Evolutionary conservation across 176 grass and related monocot genomes (phyloP), one percentile per base, ranked within the genome.

Genomic region (Avena eriantha): DNA sequence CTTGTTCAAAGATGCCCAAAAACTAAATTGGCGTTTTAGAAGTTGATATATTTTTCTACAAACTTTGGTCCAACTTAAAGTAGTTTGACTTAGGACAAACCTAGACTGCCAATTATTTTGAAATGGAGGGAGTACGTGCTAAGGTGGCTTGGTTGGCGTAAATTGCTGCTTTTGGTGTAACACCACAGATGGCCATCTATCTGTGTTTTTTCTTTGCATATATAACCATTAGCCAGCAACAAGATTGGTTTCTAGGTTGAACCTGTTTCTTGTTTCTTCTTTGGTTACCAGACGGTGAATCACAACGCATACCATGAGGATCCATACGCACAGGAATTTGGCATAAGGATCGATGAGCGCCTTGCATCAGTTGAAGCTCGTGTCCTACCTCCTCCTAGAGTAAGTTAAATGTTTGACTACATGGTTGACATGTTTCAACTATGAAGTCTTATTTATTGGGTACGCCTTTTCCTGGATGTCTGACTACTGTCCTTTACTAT

Each of bases 251-350:
- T 85, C 48, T 67, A 41, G 2, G 29, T 69, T 78, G 50, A 49
- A 56, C 18, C 16, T 19, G 23, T 78, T 66, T 84, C 29, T 80
- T 45, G 36, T 50, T 31, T 66, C 56, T 36, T 87, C 29, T 78
- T 66, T 69, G 49, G 10, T 87, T 69, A 87, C 76, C 80, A 95
- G 93, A 95, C 90, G n/a, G 90, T 95, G 80, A 86, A 85, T 79
- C 88, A 87, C 51, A 95, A 95, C 48, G 83, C 88, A 67, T 95
- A 95, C 72, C 81, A 95, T 75, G 70, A 82, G 80, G 93, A 92
- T 65, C 88, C 90, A 83, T 92, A 90, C 87, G 93, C 93, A 17
- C 88, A 83, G 35, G 93, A 95, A 81, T 95, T 95, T 85, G 93
- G 90, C 34, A 95, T 95, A 73, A 86, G 64, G 80, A 88, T 95